A percentile compares a stretch with the other conserved stretches of the same genome.
These are phyloP conservation scores for Centaurea solstitialis DNA, from an alignment of 129 eudicot species.

Conservation along the genomic window DNA sequence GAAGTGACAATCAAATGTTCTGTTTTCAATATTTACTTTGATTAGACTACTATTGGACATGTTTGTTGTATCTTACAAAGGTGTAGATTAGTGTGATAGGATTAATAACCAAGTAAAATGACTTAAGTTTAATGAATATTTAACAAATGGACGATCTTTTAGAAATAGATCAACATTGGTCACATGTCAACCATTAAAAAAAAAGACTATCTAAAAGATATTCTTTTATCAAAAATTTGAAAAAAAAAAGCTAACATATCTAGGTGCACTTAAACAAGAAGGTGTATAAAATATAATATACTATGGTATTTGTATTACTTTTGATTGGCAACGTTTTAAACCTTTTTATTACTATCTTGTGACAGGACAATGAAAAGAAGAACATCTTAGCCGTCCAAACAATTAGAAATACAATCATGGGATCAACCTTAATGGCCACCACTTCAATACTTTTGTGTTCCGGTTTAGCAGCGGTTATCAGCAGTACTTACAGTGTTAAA, in stretches of 20 bases:
- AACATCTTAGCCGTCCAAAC: slow-evolving; percentile 86
- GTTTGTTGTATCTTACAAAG: neutral
- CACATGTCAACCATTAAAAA: neutral
- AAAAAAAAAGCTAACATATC: neutral
- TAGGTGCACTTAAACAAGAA: neutral
- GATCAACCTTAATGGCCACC: slow-evolving; percentile 88
- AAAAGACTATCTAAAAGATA: neutral
- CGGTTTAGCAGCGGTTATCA: slow-evolving; percentile 78
- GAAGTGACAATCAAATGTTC: neutral
- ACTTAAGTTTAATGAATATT: neutral
- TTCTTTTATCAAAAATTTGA: neutral
- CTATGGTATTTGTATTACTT: neutral
- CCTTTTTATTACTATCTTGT: neutral
- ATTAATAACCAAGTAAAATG: neutral
- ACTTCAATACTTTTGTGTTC: slow-evolving; percentile 78
- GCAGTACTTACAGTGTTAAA: slow-evolving; percentile 90
- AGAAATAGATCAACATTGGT: neutral
- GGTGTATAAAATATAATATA: neutral
- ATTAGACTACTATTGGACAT: neutral
- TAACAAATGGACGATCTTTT: neutral
- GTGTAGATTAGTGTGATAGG: neutral
- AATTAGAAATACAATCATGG: slow-evolving; percentile 83
- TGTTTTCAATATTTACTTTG: neutral
- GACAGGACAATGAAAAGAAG: slow-evolving; percentile 87
- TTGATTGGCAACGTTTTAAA: neutral